phyloP scores from a whole-genome alignment of 129 eudicot genomes.

The Logfia minima region DNA sequence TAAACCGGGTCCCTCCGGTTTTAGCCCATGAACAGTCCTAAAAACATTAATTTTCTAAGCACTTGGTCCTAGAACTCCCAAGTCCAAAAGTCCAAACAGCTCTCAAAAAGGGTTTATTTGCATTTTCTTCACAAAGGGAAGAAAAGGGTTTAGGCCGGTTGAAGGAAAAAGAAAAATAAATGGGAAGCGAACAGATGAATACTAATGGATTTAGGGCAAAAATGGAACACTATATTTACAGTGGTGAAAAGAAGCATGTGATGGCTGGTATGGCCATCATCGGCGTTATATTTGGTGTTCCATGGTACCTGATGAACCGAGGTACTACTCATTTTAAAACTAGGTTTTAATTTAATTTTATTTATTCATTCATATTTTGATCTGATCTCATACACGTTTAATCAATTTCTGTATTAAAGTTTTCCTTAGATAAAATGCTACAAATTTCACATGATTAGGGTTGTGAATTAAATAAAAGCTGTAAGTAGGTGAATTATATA shows the following conservation, averaged over 20 bases:
- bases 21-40: no score
- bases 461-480: neutral
- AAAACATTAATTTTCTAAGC: no score
- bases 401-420: neutral
- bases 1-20: no score
- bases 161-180: conserved; percentile 1
- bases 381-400: conserved; percentile 4
- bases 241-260: conserved; percentile 96
- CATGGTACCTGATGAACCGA: conserved; percentile 88
- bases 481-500: neutral
- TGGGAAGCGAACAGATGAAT: conserved; percentile 48
- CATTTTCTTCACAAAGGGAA: neutral
- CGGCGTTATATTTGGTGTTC: conserved; percentile 66
- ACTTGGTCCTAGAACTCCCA: neutral
- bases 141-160: conserved; percentile 19
- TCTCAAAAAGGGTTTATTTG: conserved; percentile 9
- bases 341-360: neutral
- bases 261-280: conserved; percentile 70
- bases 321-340: conserved; percentile 38
- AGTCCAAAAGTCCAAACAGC: neutral
- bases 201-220: conserved; percentile 59
- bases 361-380: neutral
- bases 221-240: conserved; percentile 70
- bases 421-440: neutral
- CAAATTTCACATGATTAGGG: conserved; percentile 1